These are phyloP conservation scores for Coelastrella sp. DNA, from an alignment of 139 green algal species.

Conservation along the genomic window DNA sequence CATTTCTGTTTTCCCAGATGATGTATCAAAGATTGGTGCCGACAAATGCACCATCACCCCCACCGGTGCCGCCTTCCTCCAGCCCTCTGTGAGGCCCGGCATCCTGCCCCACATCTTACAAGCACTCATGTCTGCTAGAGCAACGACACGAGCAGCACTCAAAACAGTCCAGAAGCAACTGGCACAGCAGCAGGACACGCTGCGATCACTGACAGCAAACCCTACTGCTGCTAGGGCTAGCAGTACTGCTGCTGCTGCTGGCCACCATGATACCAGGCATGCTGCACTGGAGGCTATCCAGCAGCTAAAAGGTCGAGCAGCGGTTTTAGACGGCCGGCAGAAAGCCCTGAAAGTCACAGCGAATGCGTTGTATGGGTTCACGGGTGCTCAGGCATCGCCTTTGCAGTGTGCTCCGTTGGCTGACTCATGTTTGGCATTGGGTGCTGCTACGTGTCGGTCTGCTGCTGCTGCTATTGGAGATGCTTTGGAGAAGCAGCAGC, in stretches of 20 bases:
- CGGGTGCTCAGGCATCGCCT: slow-evolving; percentile 68
- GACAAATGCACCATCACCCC: slow-evolving; percentile 62
- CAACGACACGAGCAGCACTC: slow-evolving; percentile 66
- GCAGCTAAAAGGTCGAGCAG: slow-evolving; percentile 13
- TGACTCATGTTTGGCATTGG: slow-evolving; percentile 85
- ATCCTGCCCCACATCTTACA: slow-evolving; percentile 82
- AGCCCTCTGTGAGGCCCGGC: slow-evolving; percentile 65
- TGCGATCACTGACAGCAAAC: too few species aligned
- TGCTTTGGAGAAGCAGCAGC: slow-evolving; percentile 30
- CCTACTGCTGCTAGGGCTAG: too few species aligned
- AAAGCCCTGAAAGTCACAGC: slow-evolving; percentile 89
- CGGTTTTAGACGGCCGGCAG: slow-evolving; percentile 83
- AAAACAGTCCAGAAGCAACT: slow-evolving; percentile 52
- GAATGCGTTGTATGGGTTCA: slow-evolving; percentile 80
- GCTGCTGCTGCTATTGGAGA: slow-evolving; percentile 62
- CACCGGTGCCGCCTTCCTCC: slow-evolving; percentile 60
- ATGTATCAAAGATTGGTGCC: slow-evolving; percentile 49
- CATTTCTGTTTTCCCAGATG: slow-evolving; percentile 47
- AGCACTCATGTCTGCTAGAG: slow-evolving; percentile 74
- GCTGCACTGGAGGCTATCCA: not conserved
- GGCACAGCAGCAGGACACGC: not conserved
- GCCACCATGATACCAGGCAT: not conserved
- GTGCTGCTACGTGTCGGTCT: slow-evolving; percentile 59
- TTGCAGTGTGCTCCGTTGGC: slow-evolving; percentile 86
- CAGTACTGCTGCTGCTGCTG: not conserved